Conservation (phyloP, 2,329 filamentous ascomycete genomes). For the Aspergillus intermedius region DNA sequence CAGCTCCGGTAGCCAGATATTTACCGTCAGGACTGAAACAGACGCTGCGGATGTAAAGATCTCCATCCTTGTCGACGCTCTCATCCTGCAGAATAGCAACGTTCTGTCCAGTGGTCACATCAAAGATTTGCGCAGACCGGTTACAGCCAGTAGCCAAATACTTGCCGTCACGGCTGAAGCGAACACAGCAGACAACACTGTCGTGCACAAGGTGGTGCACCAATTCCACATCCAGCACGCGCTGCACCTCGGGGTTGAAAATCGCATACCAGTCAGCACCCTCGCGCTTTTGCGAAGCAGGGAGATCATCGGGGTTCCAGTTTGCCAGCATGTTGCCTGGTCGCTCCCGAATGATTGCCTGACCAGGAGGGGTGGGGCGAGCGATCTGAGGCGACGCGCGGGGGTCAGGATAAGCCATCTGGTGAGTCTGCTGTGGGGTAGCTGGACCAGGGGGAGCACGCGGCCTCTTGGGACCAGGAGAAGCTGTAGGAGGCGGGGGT, state of each 20-base stretch:
- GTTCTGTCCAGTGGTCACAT: conserved; percentile 79
- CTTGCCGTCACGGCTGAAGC: conserved; percentile 92
- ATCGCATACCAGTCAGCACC: conserved; percentile 92
- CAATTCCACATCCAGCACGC: conserved; percentile 85
- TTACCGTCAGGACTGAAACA: conserved; percentile 97
- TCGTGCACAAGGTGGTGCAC: conserved; percentile 90
- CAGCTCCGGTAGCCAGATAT: conserved; percentile 89
- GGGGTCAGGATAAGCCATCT: conserved; percentile 76
- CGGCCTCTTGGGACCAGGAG: conserved; percentile 74
- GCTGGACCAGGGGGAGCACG: conserved; percentile 62
- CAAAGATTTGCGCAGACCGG: conserved; percentile 97
- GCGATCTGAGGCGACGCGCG: conserved; percentile 79
- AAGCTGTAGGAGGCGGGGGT: conserved; percentile 77
- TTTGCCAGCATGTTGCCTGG: conserved; percentile 72
- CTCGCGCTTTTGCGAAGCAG: conserved; percentile 80
- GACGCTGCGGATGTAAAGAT: conserved; percentile 94
- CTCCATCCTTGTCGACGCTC: conserved; percentile 75
- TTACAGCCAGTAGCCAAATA: conserved; percentile 97
- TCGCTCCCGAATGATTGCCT: conserved; percentile 44
- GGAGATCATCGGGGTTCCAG: conserved; percentile 77
- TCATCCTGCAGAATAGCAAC: conserved; percentile 88
- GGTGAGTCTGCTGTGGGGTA: conserved; percentile 86
- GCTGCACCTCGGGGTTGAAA: conserved; percentile 87
- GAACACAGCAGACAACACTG: conserved; percentile 95
- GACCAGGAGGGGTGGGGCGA: conserved; percentile 65